Evolutionary conservation across 1,284 basidiomycete species (phyloP).

Genomic region (Cerioporus squamosus): DNA sequence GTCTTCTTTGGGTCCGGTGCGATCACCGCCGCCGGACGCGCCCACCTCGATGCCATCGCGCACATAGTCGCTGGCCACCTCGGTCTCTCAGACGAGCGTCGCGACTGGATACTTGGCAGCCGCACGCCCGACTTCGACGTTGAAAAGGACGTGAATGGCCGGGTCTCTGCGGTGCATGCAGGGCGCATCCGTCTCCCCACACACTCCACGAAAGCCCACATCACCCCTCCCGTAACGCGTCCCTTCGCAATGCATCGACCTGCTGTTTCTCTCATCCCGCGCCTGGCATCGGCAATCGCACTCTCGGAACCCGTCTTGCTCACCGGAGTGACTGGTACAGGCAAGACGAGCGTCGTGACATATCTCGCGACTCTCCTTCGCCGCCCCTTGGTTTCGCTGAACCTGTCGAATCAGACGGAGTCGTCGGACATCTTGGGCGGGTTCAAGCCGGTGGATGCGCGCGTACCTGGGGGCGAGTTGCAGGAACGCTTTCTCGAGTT

Average conservation of each 20-base stretch:
- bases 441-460: constrained; percentile 92
- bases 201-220: constrained; percentile 40
- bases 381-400: constrained; percentile 85
- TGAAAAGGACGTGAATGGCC: constrained; percentile 70
- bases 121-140: constrained; percentile 72
- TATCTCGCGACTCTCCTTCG: constrained; percentile 85
- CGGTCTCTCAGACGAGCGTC: constrained; percentile 65
- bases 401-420: constrained; percentile 97
- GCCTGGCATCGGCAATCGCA: constrained; percentile 78
- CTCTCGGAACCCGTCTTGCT: constrained; percentile 87
- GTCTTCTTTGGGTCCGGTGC: constrained; percentile 86
- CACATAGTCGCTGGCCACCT: constrained; percentile 65
- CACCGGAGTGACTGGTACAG: constrained; percentile 98
- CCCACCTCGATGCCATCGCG: constrained; percentile 54
- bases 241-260: constrained; percentile 94
- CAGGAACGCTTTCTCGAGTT: constrained; percentile 83
- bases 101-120: constrained; percentile 57
- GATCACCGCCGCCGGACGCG: constrained; percentile 55
- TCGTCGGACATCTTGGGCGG: constrained; percentile 94
- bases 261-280: constrained; percentile 80
- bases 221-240: constrained; percentile 41
- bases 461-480: constrained; percentile 76
- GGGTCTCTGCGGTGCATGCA: constrained; percentile 54
- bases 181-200: constrained; percentile 63
- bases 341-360: constrained; percentile 94